phyloP scores from a whole-genome alignment of 805 yeast species.

The Cyberlindnera euphorbiiphila region DNA sequence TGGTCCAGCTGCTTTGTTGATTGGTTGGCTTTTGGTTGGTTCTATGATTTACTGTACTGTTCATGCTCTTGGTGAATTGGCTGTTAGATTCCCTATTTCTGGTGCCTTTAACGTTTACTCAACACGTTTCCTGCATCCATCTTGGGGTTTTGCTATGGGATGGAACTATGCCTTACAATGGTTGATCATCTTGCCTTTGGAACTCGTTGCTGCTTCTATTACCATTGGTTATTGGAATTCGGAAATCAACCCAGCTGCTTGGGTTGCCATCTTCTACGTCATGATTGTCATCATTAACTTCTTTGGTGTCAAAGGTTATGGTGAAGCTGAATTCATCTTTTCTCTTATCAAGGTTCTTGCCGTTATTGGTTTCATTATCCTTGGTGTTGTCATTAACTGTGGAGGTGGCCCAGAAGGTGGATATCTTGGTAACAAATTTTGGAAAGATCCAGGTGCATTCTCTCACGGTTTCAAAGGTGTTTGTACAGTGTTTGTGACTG shows the following conservation, averaged over 20 bases:
- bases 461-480: slow-evolving; percentile 49
- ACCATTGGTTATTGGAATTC: slow-evolving; percentile 49
- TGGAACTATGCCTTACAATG: slow-evolving; percentile 54
- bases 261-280: slow-evolving; percentile 46
- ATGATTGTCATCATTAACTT: slow-evolving; percentile 43
- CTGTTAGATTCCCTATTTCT: slow-evolving; percentile 58
- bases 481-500: slow-evolving; percentile 55
- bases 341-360: slow-evolving; percentile 67
- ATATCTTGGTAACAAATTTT: slow-evolving; percentile 41
- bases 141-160: slow-evolving; percentile 61
- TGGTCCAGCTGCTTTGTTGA: slow-evolving; percentile 49
- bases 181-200: slow-evolving; percentile 46
- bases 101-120: slow-evolving; percentile 61
- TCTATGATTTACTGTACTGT: slow-evolving; percentile 45
- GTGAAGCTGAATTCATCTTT: slow-evolving; percentile 52
- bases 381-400: slow-evolving; percentile 52
- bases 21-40: slow-evolving; percentile 48
- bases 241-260: slow-evolving; percentile 41
- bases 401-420: slow-evolving; percentile 56
- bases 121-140: slow-evolving; percentile 51
- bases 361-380: slow-evolving; percentile 57
- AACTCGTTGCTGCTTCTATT: slow-evolving; percentile 51
- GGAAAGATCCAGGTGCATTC: slow-evolving; percentile 63
- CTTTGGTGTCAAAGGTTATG: slow-evolving; percentile 51
- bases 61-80: slow-evolving; percentile 56